Evolutionary conservation across 148 eudicot genomes (phyloP).

Genomic region (Amaranthus cruentus): DNA sequence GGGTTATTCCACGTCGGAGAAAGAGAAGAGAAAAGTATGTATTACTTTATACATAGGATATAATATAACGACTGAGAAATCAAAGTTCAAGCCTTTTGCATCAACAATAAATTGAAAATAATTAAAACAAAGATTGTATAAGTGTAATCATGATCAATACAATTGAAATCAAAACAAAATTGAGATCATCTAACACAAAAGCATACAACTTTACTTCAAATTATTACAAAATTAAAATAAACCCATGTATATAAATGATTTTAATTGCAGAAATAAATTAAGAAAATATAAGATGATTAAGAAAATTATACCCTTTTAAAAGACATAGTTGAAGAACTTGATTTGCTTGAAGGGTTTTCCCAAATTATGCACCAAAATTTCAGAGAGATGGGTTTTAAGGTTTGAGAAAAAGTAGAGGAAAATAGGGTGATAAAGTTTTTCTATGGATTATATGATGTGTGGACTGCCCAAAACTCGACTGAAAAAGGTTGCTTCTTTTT

Average conservation of each 20-base stretch:
- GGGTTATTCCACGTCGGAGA: not conserved
- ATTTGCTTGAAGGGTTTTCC: not conserved
- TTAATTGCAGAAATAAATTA: not conserved
- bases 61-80: not conserved
- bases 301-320: slow-evolving; percentile 26
- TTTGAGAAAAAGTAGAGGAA: not conserved
- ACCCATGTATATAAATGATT: not conserved
- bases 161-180: not conserved
- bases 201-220: slow-evolving; percentile 2
- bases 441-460: slow-evolving; percentile 7
- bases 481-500: slow-evolving; percentile 6
- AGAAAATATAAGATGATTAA: not conserved
- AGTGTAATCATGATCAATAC: not conserved
- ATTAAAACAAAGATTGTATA: not conserved
- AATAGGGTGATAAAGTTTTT: not conserved
- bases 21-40: not conserved
- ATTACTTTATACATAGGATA: not conserved
- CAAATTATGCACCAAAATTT: not conserved
- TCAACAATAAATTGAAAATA: not conserved
- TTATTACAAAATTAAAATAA: not conserved
- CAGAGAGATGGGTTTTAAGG: not conserved
- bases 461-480: not conserved
- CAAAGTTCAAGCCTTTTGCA: not conserved
- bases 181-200: slow-evolving; percentile 6
- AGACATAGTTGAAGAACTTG: slow-evolving; percentile 18